Percentiles rank a stretch among this genome's conserved stretches.
phyloP scores from a whole-genome alignment of 2,329 filamentous ascomycete genomes.

The Dryadomyces sulphureus region DNA sequence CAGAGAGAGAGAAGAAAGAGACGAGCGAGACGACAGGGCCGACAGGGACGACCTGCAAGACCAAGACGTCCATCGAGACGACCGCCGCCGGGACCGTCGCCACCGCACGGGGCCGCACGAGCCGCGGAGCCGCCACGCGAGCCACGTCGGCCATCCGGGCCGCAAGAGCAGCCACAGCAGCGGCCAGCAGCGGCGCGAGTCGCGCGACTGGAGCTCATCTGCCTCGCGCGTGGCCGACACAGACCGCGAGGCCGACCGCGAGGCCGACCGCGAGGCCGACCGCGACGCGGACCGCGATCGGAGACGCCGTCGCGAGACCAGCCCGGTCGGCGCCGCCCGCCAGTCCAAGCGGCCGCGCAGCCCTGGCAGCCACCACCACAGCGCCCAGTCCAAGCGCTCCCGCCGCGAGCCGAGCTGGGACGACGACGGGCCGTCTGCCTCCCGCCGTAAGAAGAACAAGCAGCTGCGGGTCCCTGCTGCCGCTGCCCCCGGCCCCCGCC shows the following conservation, averaged over 20 bases:
- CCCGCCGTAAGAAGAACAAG: not conserved
- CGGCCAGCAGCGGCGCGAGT: constrained; percentile 12
- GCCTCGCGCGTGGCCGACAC: too few species aligned
- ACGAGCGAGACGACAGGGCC: constrained; percentile 9
- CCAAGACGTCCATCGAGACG: not conserved
- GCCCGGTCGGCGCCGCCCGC: too few species aligned
- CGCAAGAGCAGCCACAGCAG: not conserved
- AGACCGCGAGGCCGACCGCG: constrained; percentile 2
- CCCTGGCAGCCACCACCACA: constrained; percentile 1
- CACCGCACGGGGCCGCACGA: not conserved
- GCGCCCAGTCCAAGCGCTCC: constrained; percentile 5
- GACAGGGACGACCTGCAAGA: constrained; percentile 1
- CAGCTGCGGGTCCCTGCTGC: constrained; percentile 10
- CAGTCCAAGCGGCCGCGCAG: constrained; percentile 17
- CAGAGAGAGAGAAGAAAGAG: constrained; percentile 12
- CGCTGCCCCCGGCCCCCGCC: constrained; percentile 9
- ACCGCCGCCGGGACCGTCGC: not conserved
- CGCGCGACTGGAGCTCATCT: constrained; percentile 18
- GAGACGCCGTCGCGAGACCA: constrained; percentile 8
- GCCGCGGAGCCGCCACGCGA: not conserved
- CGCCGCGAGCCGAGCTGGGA: constrained; percentile 5
- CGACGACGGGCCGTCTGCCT: not conserved
- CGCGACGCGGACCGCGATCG: constrained; percentile 12
- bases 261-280: constrained; percentile 8
- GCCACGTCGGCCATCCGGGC: too few species aligned